Evolutionary conservation across 1,139 yeast species (phyloP), one percentile per base, ranked within the genome.

Genomic region (Hansenula sp.): DNA sequence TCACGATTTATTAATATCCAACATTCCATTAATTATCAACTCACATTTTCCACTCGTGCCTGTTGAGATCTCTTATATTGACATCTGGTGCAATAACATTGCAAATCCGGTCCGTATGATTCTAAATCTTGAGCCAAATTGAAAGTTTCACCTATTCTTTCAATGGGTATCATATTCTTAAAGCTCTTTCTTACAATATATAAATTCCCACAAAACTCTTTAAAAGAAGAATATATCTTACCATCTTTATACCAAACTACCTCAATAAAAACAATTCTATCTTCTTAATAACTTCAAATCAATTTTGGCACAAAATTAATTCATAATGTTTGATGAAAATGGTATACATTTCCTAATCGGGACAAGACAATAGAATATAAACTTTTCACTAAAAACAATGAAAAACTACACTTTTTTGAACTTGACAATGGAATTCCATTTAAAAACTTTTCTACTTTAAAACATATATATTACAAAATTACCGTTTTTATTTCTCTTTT

Each of bases 51-150:
- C 3, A 52, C 49, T 12, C 28, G 40, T 6, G 37, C 46, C 3
- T 29, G 25, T 24, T 36, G 34, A 3, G 20, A 17, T 20, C 48
- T 37, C 32, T 43, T 48, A 34, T 37, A 53, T 11, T 37, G 25
- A 24, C 57, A 53, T 13, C 40, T 28, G 2, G 36, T 42, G 37
- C 57, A 53, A 31, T 47, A 49, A 33, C 57, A 53, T 17, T 29
- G 18, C 1, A 45, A 38, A 30, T 53, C 56, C 18, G 27, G 29
- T 1, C 42, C 42, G 5, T 37, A 25, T 6, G 22, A 36, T 24
- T 40, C 39, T 4, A 29, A 33, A 8, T 32, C 44, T n/a, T 35
- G 31, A 4, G 30, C 32, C 11, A 45, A 32, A 5, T 19, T 20
- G 20, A 29, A 36, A 26, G 34, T 32, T 6, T n/a, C 7, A 2